Conservation (phyloP, 306 rosid genomes). For the Echinosophora koreensis region DNA sequence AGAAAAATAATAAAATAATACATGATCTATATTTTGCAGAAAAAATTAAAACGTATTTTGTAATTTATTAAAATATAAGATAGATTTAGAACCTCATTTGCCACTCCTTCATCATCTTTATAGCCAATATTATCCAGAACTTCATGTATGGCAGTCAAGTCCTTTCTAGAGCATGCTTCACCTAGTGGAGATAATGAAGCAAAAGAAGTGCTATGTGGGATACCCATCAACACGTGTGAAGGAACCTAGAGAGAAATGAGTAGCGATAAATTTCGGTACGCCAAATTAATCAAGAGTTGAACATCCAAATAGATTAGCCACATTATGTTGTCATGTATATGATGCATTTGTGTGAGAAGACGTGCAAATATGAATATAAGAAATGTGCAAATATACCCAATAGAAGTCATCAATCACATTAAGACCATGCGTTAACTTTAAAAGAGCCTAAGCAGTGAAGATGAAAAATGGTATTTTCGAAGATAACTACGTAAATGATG, state of each 20-base stretch:
- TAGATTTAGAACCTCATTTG: constrained; percentile 68
- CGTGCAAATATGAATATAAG: constrained; percentile 17
- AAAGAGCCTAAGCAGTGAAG: constrained; percentile 10
- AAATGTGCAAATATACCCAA: constrained; percentile 10
- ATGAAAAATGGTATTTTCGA: not conserved
- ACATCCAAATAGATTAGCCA: constrained; percentile 23
- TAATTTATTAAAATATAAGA: constrained; percentile 20
- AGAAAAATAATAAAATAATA: not conserved
- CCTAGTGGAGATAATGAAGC: constrained; percentile 76
- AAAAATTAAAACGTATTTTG: not conserved
- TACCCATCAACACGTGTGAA: constrained; percentile 79
- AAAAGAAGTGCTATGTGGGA: constrained; percentile 62
- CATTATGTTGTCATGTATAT: not conserved
- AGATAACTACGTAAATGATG: constrained; percentile 12
- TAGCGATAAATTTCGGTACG: constrained; percentile 1
- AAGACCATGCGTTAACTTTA: constrained; percentile 20
- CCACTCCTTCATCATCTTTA: constrained; percentile 82
- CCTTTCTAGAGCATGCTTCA: constrained; percentile 85
- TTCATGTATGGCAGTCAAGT: constrained; percentile 83
- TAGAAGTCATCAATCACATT: constrained; percentile 16
- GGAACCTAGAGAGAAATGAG: constrained; percentile 59
- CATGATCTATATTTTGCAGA: not conserved
- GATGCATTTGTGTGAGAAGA: not conserved
- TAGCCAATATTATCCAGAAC: constrained; percentile 74
- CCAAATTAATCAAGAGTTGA: constrained; percentile 4